Base-by-base conservation (phyloP, 345 rosid genomes). In the Euphorbia tirucalli region DNA sequence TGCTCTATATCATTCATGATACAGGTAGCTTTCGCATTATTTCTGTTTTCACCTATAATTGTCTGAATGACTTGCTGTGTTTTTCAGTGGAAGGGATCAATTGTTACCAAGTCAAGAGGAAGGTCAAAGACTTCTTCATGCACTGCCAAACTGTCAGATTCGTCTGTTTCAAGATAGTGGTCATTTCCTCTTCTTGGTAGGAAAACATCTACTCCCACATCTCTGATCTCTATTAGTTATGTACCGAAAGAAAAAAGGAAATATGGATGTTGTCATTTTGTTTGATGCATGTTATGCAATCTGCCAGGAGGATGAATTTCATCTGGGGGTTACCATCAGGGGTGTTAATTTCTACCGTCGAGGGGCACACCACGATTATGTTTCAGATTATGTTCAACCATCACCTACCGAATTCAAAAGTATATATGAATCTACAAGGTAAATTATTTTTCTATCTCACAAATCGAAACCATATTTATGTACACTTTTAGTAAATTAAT, bases 171-270 rank as follows among this genome's bases (percentile, higher is more conserved):
- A 75, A 39, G 86, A 85, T 71, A 82, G 74, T 63, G 88, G 90
- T 22, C 98, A 92, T 83, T 90, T 84, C 70, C 87, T 90, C 61
- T 86, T 93, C 82, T 79, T 93, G 93, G 98, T 93, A 80, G 72
- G 83, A 60, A 73, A 37, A 61, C 67, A 44, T 76, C 71, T 73
- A 46, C 75, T 61, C 27, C 65, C 65, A 48, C 9, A 25, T 1
- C 50, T 22, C 59, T 21, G 25, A 22, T 70, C n/a, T 39, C 52
- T 39, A 41, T 28, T 19, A 16, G 28, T 49, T 65, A 10, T 24
- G 18, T 11, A 25, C 50, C 7, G 25, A 27, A 57, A n/a, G 5
- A 35, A 11, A 37, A 55, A 5, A 46, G 7, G 19, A 46, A 16
- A 3, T 64, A 19, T 9, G 30, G 15, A 43, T 68, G 21, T 22